These are phyloP conservation scores for Xylaria telfairii DNA, from an alignment of 495 filamentous ascomycete species.

Conservation along the genomic window DNA sequence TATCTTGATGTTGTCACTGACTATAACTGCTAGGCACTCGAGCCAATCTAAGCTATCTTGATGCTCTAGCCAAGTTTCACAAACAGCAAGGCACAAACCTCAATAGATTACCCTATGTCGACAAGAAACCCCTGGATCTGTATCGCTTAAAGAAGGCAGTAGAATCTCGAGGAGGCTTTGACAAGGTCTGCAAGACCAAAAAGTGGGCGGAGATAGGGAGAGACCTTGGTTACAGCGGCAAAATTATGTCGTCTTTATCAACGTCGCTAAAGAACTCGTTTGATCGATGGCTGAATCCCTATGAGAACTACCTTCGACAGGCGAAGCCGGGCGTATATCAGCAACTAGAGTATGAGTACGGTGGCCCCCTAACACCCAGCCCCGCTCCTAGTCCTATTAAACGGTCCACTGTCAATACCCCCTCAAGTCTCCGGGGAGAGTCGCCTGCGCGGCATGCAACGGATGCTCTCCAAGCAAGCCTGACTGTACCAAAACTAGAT, in stretches of 20 bases:
- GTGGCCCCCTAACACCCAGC: conserved; percentile 93
- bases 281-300: conserved; percentile 92
- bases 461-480: conserved; percentile 67
- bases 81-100: conserved; percentile 94
- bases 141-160: conserved; percentile 98
- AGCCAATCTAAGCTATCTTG: conserved; percentile 94
- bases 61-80: conserved; percentile 95
- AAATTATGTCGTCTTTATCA: conserved; percentile 99
- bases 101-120: conserved; percentile 92
- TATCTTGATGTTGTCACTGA: conserved; percentile 21
- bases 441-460: conserved; percentile 76
- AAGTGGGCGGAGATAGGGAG: conserved; percentile 99
- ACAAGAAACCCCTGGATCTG: conserved; percentile 95
- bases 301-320: conserved; percentile 90
- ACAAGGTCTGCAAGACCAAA: conserved; percentile 93
- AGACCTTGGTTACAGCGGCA: conserved; percentile 96
- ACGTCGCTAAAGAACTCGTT: conserved; percentile 99
- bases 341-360: conserved; percentile 90
- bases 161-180: conserved; percentile 90
- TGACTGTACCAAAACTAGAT: conserved; percentile 59
- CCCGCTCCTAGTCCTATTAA: conserved; percentile 86
- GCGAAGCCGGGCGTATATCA: conserved; percentile 98
- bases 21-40: conserved; percentile 71
- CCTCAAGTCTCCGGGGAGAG: conserved; percentile 67
- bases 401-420: conserved; percentile 71